Evolutionary conservation across 2,329 filamentous ascomycete genomes (phyloP).

Genomic region (Colletotrichum aenigma): DNA sequence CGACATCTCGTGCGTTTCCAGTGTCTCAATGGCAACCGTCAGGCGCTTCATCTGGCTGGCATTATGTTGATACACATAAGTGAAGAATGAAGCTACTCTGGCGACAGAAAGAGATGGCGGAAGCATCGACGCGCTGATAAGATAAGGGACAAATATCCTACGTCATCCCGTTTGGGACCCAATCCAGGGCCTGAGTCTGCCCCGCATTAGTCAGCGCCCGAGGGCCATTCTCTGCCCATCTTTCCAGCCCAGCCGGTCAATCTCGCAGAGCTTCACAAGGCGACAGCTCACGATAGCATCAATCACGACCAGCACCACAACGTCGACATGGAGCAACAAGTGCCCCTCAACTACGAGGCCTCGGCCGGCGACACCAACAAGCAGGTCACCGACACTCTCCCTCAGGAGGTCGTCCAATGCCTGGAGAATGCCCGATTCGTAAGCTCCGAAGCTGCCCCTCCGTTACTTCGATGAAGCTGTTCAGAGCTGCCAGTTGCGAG

Average conservation of each 20-base stretch:
- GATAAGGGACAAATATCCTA: neutral
- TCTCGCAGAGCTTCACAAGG: neutral
- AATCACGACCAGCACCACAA: slow-evolving; percentile 5
- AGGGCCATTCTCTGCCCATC: neutral
- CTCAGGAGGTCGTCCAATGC: slow-evolving; percentile 85
- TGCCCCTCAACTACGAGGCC: slow-evolving; percentile 76
- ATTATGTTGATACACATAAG: neutral
- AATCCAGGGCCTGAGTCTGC: neutral
- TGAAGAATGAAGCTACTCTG: neutral
- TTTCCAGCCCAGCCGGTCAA: slow-evolving; percentile 4
- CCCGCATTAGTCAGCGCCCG: slow-evolving; percentile 16
- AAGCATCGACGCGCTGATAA: neutral
- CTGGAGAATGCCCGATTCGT: slow-evolving; percentile 96
- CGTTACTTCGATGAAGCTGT: neutral
- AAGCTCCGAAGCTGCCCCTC: slow-evolving; percentile 34
- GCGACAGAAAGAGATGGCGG: neutral
- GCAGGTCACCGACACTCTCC: slow-evolving; percentile 71
- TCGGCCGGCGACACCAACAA: slow-evolving; percentile 77
- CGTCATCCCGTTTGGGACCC: neutral
- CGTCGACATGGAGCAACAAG: slow-evolving; percentile 66
- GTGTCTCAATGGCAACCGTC: neutral
- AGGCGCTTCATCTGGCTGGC: neutral
- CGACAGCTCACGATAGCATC: slow-evolving; percentile 4
- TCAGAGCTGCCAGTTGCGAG: neutral
- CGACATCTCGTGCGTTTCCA: neutral